phyloP scores from a whole-genome alignment of 306 rosid species.

The Lathyrus aphaca region DNA sequence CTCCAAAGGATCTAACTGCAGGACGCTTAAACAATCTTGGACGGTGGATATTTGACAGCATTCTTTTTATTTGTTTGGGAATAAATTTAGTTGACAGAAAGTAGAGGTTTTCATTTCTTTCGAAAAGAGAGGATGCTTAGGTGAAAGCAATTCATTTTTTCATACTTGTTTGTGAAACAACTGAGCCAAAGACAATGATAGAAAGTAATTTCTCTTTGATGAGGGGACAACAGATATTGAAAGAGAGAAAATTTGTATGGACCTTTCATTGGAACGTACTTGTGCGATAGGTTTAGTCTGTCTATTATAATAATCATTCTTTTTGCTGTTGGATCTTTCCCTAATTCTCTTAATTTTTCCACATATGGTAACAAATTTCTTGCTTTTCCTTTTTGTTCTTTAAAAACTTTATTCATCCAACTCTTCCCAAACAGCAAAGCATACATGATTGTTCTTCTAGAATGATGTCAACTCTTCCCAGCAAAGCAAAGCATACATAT shows the following conservation, averaged over 20 bases:
- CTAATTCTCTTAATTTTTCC: constrained; percentile 13
- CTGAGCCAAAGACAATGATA: background rate
- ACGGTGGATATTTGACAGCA: constrained; percentile 7
- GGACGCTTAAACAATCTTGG: constrained; percentile 10
- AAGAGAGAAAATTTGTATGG: constrained; percentile 1
- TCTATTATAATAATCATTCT: background rate
- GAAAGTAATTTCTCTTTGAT: constrained; percentile 3
- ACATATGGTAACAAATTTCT: background rate
- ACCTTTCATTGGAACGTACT: background rate
- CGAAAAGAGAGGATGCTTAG: background rate
- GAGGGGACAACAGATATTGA: constrained; percentile 18
- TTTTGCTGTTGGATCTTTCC: constrained; percentile 4
- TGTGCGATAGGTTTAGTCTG: constrained; percentile 5
- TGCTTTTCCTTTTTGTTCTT: background rate
- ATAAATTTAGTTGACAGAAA: background rate
- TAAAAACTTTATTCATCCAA: constrained; percentile 18
- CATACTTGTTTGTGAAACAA: background rate
- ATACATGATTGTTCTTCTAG: too few species aligned
- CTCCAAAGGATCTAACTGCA: background rate
- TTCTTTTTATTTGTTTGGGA: background rate
- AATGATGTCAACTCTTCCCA: background rate
- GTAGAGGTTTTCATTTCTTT: constrained; percentile 1
- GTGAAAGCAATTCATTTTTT: background rate
- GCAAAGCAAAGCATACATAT: too few species aligned
- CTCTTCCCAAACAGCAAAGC: background rate